These are phyloP conservation scores for Curvularia lunata DNA, from an alignment of 2,329 filamentous ascomycete species.

Conservation along the genomic window DNA sequence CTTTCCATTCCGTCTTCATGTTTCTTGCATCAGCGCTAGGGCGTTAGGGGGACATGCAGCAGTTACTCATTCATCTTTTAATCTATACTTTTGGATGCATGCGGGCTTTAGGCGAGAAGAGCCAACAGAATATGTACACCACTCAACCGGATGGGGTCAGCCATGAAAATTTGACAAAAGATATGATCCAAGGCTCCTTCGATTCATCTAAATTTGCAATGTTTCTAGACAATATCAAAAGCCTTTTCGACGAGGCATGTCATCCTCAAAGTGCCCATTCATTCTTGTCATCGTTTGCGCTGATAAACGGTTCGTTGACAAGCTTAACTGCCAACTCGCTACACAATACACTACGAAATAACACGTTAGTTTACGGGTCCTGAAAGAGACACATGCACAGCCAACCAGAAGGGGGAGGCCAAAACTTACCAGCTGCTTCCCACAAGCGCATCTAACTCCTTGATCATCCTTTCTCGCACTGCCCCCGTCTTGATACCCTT, in stretches of 20 bases:
- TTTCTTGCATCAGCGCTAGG: constrained; percentile 29
- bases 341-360: constrained; percentile 75
- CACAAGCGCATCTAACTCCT: constrained; percentile 89
- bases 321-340: constrained; percentile 93
- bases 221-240: not conserved
- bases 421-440: constrained; percentile 81
- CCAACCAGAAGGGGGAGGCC: not conserved
- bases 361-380: constrained; percentile 23
- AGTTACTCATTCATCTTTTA: not conserved
- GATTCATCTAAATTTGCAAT: not conserved
- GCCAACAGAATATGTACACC: constrained; percentile 10
- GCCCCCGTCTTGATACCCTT: constrained; percentile 73
- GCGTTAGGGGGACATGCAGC: constrained; percentile 17
- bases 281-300: constrained; percentile 70
- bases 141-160: not conserved
- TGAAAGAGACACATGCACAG: not conserved
- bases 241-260: not conserved
- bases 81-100: not conserved
- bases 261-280: constrained; percentile 71
- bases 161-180: not conserved
- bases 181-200: not conserved
- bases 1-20: constrained; percentile 1
- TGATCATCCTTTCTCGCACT: constrained; percentile 81
- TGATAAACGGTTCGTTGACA: constrained; percentile 91
- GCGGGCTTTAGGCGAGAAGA: not conserved